Conservation (phyloP, 176 grass and related monocot genomes). For the Carex scoparia region DNA sequence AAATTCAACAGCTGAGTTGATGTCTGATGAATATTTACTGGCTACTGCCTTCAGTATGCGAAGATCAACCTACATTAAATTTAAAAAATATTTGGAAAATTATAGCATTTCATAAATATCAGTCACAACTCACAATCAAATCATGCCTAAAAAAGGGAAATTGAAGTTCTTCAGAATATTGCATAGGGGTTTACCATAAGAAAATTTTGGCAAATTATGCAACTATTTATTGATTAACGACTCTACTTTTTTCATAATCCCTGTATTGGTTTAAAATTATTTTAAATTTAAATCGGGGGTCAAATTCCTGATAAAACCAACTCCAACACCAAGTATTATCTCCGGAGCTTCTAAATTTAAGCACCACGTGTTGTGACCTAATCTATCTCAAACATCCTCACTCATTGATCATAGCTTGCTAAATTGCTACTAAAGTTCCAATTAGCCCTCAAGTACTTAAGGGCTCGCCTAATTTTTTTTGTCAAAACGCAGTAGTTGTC, state of each 20-base stretch:
- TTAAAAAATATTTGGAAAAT: conserved; percentile 13
- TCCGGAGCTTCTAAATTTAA: not conserved
- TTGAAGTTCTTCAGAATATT: not conserved
- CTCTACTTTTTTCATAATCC: not conserved
- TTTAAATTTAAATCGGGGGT: not conserved
- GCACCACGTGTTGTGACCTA: not conserved
- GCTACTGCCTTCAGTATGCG: conserved; percentile 65
- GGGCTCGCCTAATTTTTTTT: not conserved
- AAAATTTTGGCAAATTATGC: not conserved
- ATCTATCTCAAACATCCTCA: not conserved
- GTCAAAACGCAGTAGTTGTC: not conserved
- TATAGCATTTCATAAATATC: not conserved
- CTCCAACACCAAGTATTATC: not conserved
- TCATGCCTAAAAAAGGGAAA: not conserved
- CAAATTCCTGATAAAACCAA: not conserved
- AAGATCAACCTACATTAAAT: conserved; percentile 49
- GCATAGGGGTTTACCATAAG: not conserved
- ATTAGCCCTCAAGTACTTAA: not conserved
- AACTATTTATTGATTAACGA: not conserved
- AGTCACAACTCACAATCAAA: not conserved
- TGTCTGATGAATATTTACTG: conserved; percentile 51
- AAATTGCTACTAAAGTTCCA: not conserved
- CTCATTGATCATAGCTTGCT: not conserved
- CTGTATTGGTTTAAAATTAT: not conserved
- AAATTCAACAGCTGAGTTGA: conserved; percentile 62